phyloP scores from a whole-genome alignment of 164 flowering plant genomes.

The Chimonanthus salicifolius region DNA sequence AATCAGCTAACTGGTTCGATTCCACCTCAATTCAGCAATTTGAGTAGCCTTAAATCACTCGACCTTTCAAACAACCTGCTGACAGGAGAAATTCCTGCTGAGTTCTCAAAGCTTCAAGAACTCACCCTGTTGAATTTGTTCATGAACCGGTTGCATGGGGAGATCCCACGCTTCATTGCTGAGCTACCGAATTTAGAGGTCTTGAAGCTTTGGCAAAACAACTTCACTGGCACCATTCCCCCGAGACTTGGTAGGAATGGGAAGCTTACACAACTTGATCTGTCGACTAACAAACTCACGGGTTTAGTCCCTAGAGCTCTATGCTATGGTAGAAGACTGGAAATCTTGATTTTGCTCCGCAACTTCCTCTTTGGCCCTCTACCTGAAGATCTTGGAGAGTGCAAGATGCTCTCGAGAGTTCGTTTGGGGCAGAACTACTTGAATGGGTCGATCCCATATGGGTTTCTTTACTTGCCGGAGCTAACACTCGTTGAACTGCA shows the following conservation, averaged over 20 bases:
- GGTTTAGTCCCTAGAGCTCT: constrained; percentile 45
- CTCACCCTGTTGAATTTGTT: constrained; percentile 42
- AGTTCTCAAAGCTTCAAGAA: constrained; percentile 35
- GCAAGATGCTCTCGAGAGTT: constrained; percentile 39
- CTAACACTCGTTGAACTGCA: constrained; percentile 49
- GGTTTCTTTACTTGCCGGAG: constrained; percentile 52
- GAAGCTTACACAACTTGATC: constrained; percentile 35
- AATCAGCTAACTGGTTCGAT: constrained; percentile 51
- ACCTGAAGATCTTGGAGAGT: constrained; percentile 52
- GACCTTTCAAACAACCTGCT: constrained; percentile 62
- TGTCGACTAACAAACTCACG: constrained; percentile 61
- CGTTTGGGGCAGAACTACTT: constrained; percentile 55
- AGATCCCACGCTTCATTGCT: constrained; percentile 45
- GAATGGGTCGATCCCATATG: constrained; percentile 46
- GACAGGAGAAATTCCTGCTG: constrained; percentile 51
- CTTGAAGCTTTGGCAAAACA: constrained; percentile 62
- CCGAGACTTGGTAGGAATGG: constrained; percentile 29
- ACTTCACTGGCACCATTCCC: constrained; percentile 40
- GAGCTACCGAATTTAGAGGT: constrained; percentile 56
- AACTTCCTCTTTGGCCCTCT: constrained; percentile 61
- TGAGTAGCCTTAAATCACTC: constrained; percentile 43
- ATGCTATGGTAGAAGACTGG: constrained; percentile 42
- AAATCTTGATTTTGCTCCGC: constrained; percentile 41
- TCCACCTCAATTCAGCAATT: constrained; percentile 44
- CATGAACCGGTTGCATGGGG: constrained; percentile 44